A percentile compares a stretch with the other conserved stretches of the same genome.
Evolutionary conservation across 176 grass and related monocot species (phyloP).

Genomic region (Guadua angustifolia): DNA sequence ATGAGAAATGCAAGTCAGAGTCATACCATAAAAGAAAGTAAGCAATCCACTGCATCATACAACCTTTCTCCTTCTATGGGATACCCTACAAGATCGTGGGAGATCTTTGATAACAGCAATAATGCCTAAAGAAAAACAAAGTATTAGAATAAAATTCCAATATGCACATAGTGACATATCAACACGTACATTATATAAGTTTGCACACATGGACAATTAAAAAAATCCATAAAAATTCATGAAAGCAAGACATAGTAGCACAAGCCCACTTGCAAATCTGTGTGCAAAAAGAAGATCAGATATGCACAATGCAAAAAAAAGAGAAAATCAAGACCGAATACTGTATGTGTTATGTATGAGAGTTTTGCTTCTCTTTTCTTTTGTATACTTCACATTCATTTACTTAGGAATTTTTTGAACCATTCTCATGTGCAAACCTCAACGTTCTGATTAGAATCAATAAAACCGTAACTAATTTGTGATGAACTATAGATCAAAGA

Average conservation of each 20-base stretch:
- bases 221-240: neutral
- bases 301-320: neutral
- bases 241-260: neutral
- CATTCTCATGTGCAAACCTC: neutral
- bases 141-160: neutral
- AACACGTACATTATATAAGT: neutral
- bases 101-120: constrained; percentile 37
- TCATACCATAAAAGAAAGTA: constrained; percentile 52
- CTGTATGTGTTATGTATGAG: neutral
- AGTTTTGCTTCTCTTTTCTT: neutral
- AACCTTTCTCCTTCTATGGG: constrained; percentile 37
- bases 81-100: constrained; percentile 18
- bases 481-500: neutral
- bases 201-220: neutral
- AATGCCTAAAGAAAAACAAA: constrained; percentile 40
- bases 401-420: neutral
- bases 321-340: neutral
- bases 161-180: neutral
- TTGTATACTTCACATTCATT: neutral
- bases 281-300: neutral
- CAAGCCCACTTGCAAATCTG: neutral
- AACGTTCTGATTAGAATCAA: neutral
- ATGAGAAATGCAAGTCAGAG: neutral
- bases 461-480: neutral
- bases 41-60: constrained; percentile 38